Conservation (phyloP, 352 stramenopile genomes). For the Saprolegnia diclina region DNA sequence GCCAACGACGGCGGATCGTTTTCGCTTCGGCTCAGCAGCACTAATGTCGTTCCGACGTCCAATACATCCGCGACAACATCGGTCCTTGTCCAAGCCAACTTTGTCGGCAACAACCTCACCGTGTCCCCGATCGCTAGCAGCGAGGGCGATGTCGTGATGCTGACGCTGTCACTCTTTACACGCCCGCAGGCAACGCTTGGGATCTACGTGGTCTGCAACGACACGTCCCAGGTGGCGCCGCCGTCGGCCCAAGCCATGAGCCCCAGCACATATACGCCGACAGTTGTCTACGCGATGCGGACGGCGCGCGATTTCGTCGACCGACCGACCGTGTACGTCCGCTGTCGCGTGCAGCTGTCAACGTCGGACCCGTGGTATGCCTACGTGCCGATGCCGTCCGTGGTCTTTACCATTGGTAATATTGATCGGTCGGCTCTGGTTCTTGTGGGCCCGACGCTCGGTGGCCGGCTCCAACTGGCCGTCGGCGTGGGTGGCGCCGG, state of each 20-base stretch:
- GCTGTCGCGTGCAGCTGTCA: constrained; percentile 29
- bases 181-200: constrained; percentile 35
- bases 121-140: constrained; percentile 37
- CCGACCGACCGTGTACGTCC: constrained; percentile 32
- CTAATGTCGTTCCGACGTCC: not conserved
- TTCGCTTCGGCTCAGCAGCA: not conserved
- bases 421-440: constrained; percentile 45
- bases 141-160: constrained; percentile 31
- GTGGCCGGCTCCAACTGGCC: constrained; percentile 39
- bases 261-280: constrained; percentile 33
- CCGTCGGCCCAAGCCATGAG: constrained; percentile 35
- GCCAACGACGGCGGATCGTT: not conserved
- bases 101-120: constrained; percentile 40
- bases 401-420: constrained; percentile 45
- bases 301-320: constrained; percentile 53
- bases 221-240: constrained; percentile 20
- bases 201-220: constrained; percentile 34
- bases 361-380: constrained; percentile 42
- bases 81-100: constrained; percentile 12
- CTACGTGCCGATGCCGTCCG: constrained; percentile 20
- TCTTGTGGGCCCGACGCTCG: constrained; percentile 37
- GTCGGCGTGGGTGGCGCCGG: constrained; percentile 44
- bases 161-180: constrained; percentile 40
- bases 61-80: constrained; percentile 3
- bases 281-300: constrained; percentile 35